A percentile compares a stretch with the other conserved stretches of the same genome.
Evolutionary conservation across 1,284 basidiomycete species (phyloP).

Genomic region (Tilletia caries): DNA sequence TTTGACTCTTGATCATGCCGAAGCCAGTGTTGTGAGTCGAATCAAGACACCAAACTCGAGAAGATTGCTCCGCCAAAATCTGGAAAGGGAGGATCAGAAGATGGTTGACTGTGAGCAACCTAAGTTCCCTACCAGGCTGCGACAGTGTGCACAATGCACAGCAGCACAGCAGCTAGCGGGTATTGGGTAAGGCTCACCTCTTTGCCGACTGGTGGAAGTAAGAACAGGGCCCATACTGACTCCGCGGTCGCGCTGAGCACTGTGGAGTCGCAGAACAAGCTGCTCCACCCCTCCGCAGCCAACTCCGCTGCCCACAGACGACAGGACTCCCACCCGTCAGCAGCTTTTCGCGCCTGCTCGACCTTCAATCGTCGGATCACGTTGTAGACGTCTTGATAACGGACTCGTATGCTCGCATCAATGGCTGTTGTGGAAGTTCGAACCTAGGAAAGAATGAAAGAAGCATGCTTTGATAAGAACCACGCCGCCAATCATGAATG

Average conservation of each 20-base stretch:
- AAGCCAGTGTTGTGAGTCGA: no score
- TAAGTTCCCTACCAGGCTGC: neutral
- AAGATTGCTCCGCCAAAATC: no score
- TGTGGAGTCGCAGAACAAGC: neutral
- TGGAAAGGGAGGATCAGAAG: no score
- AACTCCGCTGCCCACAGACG: neutral
- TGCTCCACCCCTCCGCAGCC: neutral
- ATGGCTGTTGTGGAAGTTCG: no score
- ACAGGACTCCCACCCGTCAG: neutral
- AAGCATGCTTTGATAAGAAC: neutral
- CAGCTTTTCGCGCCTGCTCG: neutral
- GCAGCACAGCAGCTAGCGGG: neutral
- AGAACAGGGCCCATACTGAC: no score
- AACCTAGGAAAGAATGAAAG: neutral
- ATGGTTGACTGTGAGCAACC: neutral
- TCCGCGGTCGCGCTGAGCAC: neutral
- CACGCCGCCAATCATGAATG: neutral
- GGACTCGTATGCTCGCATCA: neutral
- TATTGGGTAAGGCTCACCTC: neutral
- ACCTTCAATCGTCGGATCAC: neutral
- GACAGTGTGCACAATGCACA: neutral
- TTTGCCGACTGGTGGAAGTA: no score
- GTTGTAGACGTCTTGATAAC: neutral
- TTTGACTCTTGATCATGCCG: neutral
- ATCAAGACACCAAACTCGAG: no score